phyloP scores from a whole-genome alignment of 176 grass and related monocot species.

The Avena atlantica region DNA sequence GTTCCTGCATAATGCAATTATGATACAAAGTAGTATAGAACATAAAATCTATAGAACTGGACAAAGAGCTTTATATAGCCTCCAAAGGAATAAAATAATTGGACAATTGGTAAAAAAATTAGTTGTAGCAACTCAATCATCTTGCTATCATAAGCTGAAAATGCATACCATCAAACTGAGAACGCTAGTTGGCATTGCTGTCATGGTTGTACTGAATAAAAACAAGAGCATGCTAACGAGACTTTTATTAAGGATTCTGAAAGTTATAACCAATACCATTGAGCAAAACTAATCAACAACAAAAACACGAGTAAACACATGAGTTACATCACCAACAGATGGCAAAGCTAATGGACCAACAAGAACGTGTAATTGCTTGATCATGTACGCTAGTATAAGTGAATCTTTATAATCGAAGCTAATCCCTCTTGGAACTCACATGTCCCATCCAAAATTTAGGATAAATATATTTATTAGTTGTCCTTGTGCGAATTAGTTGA shows the following conservation, averaged over 20 bases:
- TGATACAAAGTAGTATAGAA: not conserved
- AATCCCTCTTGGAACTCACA: no score
- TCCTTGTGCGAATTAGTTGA: no score
- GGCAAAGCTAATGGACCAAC: no score
- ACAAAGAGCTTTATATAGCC: not conserved
- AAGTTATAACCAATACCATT: not conserved
- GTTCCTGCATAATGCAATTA: not conserved
- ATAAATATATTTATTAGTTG: no score
- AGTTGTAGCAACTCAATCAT: constrained; percentile 43
- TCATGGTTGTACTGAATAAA: constrained; percentile 31
- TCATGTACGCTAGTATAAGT: no score
- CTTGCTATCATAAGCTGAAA: constrained; percentile 34
- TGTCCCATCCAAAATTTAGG: no score
- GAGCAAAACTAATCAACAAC: no score
- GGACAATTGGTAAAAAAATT: not conserved
- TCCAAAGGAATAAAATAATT: not conserved
- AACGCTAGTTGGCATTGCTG: constrained; percentile 46
- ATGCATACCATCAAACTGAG: constrained; percentile 48
- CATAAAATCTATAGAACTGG: not conserved
- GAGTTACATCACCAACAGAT: no score
- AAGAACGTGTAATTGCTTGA: no score
- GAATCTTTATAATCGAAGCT: no score
- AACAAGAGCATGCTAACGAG: not conserved
- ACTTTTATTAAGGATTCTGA: not conserved
- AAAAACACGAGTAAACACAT: no score